A percentile compares a stretch with the other conserved stretches of the same genome.
phyloP scores from a whole-genome alignment of 306 rosid genomes.

The Lathyrus tuberosus region DNA sequence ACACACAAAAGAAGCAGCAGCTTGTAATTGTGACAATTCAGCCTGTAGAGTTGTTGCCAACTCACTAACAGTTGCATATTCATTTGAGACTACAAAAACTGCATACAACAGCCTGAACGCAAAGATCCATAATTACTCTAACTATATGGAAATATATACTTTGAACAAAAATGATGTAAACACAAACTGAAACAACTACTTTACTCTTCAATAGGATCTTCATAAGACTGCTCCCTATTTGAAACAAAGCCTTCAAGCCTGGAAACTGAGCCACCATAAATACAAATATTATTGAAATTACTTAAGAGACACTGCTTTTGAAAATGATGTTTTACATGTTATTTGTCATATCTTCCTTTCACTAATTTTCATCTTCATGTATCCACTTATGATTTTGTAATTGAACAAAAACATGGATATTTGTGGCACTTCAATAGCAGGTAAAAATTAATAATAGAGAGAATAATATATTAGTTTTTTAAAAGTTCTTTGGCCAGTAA shows the following conservation, averaged over 20 bases:
- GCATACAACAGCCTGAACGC: slow-evolving; percentile 83
- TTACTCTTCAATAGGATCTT: slow-evolving; percentile 99
- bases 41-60: slow-evolving; percentile 89
- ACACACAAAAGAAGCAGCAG: slow-evolving; percentile 92
- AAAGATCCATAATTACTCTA: slow-evolving; percentile 35
- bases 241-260: slow-evolving; percentile 99
- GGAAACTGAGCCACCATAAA: slow-evolving; percentile 64
- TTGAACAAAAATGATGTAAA: slow-evolving; percentile 33
- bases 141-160: slow-evolving; percentile 23
- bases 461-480: no score
- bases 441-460: no score
- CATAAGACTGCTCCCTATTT: slow-evolving; percentile 96
- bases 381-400: slow-evolving; percentile 20
- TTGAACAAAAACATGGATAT: background rate
- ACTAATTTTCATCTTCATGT: background rate
- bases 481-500: no score
- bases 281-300: slow-evolving; percentile 43
- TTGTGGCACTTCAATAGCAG: no score
- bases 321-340: slow-evolving; percentile 6
- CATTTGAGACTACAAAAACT: slow-evolving; percentile 96
- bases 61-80: slow-evolving; percentile 87
- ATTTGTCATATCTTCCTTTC: background rate
- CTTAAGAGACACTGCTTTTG: background rate
- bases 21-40: slow-evolving; percentile 79
- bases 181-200: slow-evolving; percentile 45